Evolutionary conservation across 257 asterid species (phyloP).

Genomic region (Solanum raphanifolium): DNA sequence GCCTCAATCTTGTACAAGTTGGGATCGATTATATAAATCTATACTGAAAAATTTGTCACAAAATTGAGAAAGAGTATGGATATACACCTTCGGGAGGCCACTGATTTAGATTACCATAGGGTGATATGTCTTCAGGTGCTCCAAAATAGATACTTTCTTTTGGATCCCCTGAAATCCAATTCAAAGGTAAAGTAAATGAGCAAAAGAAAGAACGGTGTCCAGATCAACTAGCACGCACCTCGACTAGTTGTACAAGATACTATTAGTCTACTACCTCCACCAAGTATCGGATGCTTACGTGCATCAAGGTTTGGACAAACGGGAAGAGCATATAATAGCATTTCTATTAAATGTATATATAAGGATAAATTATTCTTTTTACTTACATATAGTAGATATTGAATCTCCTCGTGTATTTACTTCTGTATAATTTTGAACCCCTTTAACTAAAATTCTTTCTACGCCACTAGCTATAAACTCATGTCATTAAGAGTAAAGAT

Average conservation of each 20-base stretch:
- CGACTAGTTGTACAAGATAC: rapidly evolving
- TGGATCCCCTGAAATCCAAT: conserved; percentile 32
- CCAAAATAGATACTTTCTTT: conserved; percentile 49
- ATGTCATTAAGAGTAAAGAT: neutral
- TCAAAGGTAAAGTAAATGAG: neutral
- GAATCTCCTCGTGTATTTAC: neutral
- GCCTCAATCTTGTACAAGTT: neutral
- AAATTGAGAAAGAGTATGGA: neutral
- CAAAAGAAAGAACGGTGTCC: neutral
- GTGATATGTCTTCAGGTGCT: conserved; percentile 20
- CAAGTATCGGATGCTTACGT: neutral
- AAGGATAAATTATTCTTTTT: too few species aligned
- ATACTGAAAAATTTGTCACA: neutral
- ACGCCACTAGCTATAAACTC: neutral
- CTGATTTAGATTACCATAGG: conserved; percentile 25
- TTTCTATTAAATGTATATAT: neutral
- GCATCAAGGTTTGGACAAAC: neutral
- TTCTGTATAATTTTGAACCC: neutral
- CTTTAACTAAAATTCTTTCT: neutral
- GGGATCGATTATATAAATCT: neutral
- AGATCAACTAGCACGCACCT: neutral
- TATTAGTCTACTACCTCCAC: neutral
- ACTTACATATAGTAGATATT: too few species aligned
- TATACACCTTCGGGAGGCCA: conserved; percentile 45
- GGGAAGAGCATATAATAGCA: neutral